These are phyloP conservation scores for Lactarius vividus DNA, from an alignment of 768 basidiomycete species.

Conservation along the genomic window DNA sequence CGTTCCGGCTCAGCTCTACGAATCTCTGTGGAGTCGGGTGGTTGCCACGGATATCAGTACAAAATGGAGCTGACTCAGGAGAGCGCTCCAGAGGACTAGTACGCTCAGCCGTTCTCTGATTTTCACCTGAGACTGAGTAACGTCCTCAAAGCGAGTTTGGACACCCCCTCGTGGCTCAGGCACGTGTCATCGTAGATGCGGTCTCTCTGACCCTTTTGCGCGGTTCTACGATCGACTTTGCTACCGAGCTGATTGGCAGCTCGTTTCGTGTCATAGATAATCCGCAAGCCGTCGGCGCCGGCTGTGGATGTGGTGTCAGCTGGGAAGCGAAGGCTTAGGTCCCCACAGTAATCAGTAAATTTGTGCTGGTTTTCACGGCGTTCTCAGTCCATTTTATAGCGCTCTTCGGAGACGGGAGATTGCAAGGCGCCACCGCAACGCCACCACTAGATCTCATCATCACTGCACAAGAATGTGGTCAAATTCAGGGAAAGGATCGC, in stretches of 20 bases:
- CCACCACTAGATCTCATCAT: neutral
- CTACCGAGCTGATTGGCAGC: conserved; percentile 93
- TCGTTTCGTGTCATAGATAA: conserved; percentile 82
- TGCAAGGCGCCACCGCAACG: neutral
- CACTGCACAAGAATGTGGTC: neutral
- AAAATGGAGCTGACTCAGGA: conserved; percentile 76
- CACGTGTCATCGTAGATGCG: conserved; percentile 81
- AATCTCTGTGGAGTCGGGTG: conserved; percentile 87
- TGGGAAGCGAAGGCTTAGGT: conserved; percentile 76
- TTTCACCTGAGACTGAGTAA: conserved; percentile 2
- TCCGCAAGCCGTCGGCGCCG: conserved; percentile 85
- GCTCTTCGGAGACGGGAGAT: neutral
- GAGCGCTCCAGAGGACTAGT: conserved; percentile 81
- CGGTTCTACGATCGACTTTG: conserved; percentile 86
- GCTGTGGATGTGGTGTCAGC: conserved; percentile 94
- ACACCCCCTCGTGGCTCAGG: conserved; percentile 67
- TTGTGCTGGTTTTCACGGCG: neutral
- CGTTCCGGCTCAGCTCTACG: conserved; percentile 67
- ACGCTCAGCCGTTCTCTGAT: conserved; percentile 35
- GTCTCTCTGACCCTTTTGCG: conserved; percentile 82
- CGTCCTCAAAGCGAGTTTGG: conserved; percentile 53
- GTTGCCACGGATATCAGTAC: conserved; percentile 98
- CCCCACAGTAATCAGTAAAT: neutral
- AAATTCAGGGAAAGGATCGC: neutral
- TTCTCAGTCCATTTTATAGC: neutral